Evolutionary conservation across 352 stramenopile species (phyloP).

Genomic region (Sclerospora graminicola): DNA sequence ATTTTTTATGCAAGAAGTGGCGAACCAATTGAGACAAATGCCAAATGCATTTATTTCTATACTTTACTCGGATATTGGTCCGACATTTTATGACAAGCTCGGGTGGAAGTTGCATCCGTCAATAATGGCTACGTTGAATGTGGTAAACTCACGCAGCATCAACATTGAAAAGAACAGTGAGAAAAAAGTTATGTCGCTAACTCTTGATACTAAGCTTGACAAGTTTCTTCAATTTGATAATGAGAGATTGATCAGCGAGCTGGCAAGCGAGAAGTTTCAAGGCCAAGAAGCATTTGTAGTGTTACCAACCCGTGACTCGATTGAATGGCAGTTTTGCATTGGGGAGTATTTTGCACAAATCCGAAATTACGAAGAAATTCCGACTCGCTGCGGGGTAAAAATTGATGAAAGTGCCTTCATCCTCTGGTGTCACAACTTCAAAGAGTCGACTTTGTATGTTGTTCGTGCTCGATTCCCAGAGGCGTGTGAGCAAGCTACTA

Average conservation of each 20-base stretch:
- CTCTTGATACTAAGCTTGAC: slow-evolving; percentile 30
- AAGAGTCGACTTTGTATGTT: slow-evolving; percentile 44
- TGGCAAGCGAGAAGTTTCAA: slow-evolving; percentile 18
- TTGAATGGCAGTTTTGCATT: slow-evolving; percentile 62
- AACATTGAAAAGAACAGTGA: not conserved
- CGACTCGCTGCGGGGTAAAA: slow-evolving; percentile 27
- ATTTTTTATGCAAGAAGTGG: slow-evolving; percentile 34
- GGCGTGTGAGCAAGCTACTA: not conserved
- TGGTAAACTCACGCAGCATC: slow-evolving; percentile 4
- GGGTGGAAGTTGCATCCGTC: slow-evolving; percentile 48
- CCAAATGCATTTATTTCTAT: slow-evolving; percentile 29
- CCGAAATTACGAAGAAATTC: slow-evolving; percentile 22
- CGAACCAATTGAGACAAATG: slow-evolving; percentile 17
- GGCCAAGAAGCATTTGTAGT: slow-evolving; percentile 28
- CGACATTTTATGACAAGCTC: slow-evolving; percentile 49
- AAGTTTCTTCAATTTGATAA: slow-evolving; percentile 34
- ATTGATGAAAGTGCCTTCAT: slow-evolving; percentile 36
- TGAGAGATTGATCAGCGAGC: slow-evolving; percentile 18
- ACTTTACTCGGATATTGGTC: slow-evolving; percentile 60
- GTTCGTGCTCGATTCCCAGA: slow-evolving; percentile 31
- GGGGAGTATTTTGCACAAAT: slow-evolving; percentile 36
- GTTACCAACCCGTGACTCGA: slow-evolving; percentile 38
- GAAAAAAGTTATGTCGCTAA: slow-evolving; percentile 10
- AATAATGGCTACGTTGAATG: slow-evolving; percentile 25
- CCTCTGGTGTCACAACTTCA: slow-evolving; percentile 59